Conservation (phyloP, 768 basidiomycete species). For the Kwoniella mangroviensis region DNA sequence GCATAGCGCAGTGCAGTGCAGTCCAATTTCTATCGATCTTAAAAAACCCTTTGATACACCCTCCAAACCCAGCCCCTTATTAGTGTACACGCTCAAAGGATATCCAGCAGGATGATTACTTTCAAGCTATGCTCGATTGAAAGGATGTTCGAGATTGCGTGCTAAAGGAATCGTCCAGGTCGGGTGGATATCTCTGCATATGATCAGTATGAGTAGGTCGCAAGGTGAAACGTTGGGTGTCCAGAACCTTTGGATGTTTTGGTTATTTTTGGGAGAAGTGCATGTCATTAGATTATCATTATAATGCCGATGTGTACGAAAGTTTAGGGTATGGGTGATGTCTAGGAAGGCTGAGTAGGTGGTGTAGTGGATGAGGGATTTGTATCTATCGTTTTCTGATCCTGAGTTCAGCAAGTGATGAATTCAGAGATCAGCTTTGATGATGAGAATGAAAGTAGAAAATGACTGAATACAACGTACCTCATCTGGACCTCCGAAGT, state of each 20-base stretch:
- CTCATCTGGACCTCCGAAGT: constrained; percentile 24
- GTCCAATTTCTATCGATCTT: not conserved
- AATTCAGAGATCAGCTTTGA: not conserved
- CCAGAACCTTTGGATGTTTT: not conserved
- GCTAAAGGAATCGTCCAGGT: not conserved
- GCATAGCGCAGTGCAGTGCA: no score
- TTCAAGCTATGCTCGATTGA: not conserved
- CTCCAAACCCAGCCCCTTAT: no score
- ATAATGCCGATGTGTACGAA: not conserved
- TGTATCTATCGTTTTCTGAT: constrained; percentile 11
- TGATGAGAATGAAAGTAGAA: not conserved
- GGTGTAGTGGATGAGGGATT: not conserved
- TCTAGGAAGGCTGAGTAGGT: constrained; percentile 22
- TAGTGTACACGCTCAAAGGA: not conserved
- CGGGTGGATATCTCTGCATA: not conserved
- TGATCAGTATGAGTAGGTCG: no score
- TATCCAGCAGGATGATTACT: not conserved
- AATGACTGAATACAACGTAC: not conserved
- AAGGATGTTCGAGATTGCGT: not conserved
- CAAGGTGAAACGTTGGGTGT: no score
- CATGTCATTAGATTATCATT: constrained; percentile 7
- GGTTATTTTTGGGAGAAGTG: not conserved
- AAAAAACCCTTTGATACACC: not conserved
- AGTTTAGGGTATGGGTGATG: no score
- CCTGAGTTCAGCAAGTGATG: not conserved